phyloP scores from a whole-genome alignment of 257 asterid species.

The Coffea canephora region DNA sequence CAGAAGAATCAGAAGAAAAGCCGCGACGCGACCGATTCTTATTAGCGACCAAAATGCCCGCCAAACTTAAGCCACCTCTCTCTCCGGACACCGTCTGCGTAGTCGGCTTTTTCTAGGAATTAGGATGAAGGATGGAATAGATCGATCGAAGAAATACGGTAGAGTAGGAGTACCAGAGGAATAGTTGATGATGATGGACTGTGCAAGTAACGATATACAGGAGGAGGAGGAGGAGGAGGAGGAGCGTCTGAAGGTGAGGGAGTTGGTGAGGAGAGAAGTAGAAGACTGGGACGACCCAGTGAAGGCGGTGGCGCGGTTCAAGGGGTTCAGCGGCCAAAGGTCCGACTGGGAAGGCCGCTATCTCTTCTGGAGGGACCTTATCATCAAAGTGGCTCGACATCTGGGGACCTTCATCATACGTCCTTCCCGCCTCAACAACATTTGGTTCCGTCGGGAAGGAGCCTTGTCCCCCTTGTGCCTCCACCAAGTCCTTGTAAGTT shows the following conservation, averaged over 20 bases:
- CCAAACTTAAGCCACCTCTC: too few relatives aligned
- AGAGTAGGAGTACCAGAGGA: too few relatives aligned
- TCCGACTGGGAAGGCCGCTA: slow-evolving; percentile 77
- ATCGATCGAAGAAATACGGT: too few relatives aligned
- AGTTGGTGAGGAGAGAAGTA: slow-evolving; percentile 48
- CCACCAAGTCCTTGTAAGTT: slow-evolving; percentile 46
- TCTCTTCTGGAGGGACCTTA: slow-evolving; percentile 67
- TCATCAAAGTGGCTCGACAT: slow-evolving; percentile 61
- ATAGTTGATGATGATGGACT: too few relatives aligned
- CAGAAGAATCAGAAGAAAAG: too few relatives aligned
- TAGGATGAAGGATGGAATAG: too few relatives aligned
- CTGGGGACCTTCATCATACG: slow-evolving; percentile 50
- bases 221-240: slow-evolving; percentile 12
- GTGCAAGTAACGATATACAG: neutral
- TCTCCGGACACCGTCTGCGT: too few relatives aligned
- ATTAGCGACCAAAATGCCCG: too few relatives aligned
- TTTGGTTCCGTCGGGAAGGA: slow-evolving; percentile 67
- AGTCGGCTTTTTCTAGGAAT: too few relatives aligned
- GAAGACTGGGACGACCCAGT: slow-evolving; percentile 72
- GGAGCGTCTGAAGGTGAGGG: slow-evolving; percentile 34
- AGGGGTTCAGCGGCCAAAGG: slow-evolving; percentile 84
- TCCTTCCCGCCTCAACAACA: slow-evolving; percentile 48
- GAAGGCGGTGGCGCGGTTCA: slow-evolving; percentile 50
- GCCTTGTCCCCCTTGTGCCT: slow-evolving; percentile 70
- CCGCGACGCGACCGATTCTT: too few relatives aligned